These are phyloP conservation scores for Monosporozyma aquatica DNA, from an alignment of 805 yeast species.

Conservation along the genomic window DNA sequence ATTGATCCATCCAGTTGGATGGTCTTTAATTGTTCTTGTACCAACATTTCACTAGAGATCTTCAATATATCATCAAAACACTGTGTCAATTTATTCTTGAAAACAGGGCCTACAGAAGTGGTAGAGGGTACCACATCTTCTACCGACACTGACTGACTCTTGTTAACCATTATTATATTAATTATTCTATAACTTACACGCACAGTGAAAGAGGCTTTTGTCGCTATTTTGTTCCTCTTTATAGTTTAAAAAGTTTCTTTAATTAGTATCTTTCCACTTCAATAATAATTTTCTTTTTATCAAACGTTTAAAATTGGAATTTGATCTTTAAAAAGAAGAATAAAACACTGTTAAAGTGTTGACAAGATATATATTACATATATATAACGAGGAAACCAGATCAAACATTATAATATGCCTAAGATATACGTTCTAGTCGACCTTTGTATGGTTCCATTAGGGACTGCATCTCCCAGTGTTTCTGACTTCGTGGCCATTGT, in stretches of 20 bases:
- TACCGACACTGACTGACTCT: slow-evolving; percentile 1
- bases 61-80: slow-evolving; percentile 29
- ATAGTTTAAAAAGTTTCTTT: too few relatives aligned
- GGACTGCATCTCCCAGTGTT: slow-evolving; percentile 69
- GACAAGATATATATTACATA: too few relatives aligned
- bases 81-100: slow-evolving; percentile 23
- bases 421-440: slow-evolving; percentile 68
- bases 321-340: too few relatives aligned
- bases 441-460: slow-evolving; percentile 79
- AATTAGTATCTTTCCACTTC: not conserved
- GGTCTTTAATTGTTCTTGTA: slow-evolving; percentile 30
- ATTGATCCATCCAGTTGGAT: slow-evolving; percentile 24
- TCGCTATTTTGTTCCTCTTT: too few relatives aligned
- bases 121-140: slow-evolving; percentile 6
- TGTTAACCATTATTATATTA: slow-evolving; percentile 5
- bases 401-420: slow-evolving; percentile 6
- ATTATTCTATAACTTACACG: too few relatives aligned
- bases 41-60: slow-evolving; percentile 29
- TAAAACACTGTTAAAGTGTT: too few relatives aligned
- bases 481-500: slow-evolving; percentile 71
- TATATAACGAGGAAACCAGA: too few relatives aligned
- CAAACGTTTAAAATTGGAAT: not conserved
- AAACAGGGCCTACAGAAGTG: not conserved
- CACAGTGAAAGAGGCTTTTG: too few relatives aligned
- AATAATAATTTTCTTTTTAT: not conserved